Conservation (phyloP, 305 asterid species). For the Euphrasia arctica region DNA sequence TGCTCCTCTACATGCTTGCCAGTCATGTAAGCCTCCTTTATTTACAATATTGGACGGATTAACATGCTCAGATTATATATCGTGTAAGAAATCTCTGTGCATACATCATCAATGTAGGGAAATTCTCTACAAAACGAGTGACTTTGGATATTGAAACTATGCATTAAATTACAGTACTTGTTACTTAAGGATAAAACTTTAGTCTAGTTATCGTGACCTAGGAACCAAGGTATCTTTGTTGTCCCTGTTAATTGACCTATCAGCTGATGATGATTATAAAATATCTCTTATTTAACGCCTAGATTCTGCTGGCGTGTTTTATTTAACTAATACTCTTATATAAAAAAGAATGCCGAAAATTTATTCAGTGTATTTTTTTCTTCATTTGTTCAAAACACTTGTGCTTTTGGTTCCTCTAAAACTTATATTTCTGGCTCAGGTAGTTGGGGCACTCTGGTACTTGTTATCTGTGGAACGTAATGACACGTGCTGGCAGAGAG, state of each 20-base stretch:
- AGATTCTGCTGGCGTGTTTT: not conserved
- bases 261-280: not conserved
- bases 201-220: not conserved
- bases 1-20: conserved; percentile 96
- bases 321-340: too few relatives aligned
- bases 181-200: not conserved
- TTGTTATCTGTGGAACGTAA: conserved; percentile 89
- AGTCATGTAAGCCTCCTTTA: conserved; percentile 77
- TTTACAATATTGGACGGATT: conserved; percentile 19
- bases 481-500: conserved; percentile 93
- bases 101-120: not conserved
- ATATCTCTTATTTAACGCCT: not conserved
- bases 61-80: conserved; percentile 16
- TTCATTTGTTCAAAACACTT: not conserved
- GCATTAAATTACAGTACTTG: not conserved
- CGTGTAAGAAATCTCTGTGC: not conserved
- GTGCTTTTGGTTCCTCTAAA: not conserved
- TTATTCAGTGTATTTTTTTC: not conserved
- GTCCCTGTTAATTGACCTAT: not conserved
- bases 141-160: not conserved
- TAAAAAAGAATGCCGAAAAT: not conserved
- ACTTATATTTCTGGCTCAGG: conserved; percentile 45
- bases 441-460: conserved; percentile 99
- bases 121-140: not conserved
- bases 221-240: not conserved